Conservation (phyloP, 1,139 yeast species). For the Taphrina populina region DNA sequence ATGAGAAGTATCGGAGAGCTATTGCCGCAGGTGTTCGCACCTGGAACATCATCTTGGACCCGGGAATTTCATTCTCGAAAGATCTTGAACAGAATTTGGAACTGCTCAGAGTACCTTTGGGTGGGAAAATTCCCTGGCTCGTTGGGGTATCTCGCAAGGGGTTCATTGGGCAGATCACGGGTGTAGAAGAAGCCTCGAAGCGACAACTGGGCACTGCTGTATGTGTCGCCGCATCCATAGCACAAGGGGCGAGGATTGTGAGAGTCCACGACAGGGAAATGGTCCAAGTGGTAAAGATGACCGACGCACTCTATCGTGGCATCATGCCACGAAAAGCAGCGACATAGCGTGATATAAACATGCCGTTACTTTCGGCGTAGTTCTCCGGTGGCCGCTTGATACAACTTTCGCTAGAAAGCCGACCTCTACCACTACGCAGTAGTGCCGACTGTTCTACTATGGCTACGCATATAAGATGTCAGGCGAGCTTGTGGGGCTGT, state of each 20-base stretch:
- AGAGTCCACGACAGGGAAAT: conserved; percentile 81
- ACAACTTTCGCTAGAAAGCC: too few species aligned
- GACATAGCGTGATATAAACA: too few species aligned
- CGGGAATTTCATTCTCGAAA: conserved; percentile 95
- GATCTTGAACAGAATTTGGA: conserved; percentile 64
- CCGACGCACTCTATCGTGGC: conserved; percentile 68
- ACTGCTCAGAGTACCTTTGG: conserved; percentile 56
- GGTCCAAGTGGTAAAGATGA: conserved; percentile 61
- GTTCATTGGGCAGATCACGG: conserved; percentile 73
- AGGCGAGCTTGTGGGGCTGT: too few species aligned
- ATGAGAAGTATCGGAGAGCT: conserved; percentile 58
- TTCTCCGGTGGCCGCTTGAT: too few species aligned
- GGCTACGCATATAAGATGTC: too few species aligned
- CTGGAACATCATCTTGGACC: conserved; percentile 91
- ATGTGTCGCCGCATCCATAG: conserved; percentile 69
- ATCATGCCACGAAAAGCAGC: too few species aligned
- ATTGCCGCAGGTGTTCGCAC: conserved; percentile 63
- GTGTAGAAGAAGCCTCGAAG: conserved; percentile 50
- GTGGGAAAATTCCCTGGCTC: conserved; percentile 53
- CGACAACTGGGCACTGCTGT: conserved; percentile 78
- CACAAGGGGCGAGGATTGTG: conserved; percentile 73
- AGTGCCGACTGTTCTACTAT: too few species aligned
- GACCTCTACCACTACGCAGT: too few species aligned
- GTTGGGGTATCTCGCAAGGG: conserved; percentile 86
- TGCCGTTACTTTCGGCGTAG: too few species aligned